Conservation (phyloP, 805 yeast species). For the Yarrowia sp. region DNA sequence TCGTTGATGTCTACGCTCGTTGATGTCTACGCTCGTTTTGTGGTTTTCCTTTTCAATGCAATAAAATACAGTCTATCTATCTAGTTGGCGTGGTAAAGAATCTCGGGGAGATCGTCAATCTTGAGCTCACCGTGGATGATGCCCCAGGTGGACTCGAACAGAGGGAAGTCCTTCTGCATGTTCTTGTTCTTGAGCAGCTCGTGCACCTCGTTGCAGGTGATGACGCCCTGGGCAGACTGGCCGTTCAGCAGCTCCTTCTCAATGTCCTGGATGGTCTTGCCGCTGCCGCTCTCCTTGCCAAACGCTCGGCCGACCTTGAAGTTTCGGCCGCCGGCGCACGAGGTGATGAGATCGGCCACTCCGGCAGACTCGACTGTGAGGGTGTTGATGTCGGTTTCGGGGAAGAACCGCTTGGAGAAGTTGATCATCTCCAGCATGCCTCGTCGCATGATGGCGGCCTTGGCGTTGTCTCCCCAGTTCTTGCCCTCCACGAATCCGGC, state of each 20-base stretch:
- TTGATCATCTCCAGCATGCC: constrained; percentile 89
- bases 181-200: constrained; percentile 69
- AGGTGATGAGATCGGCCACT: constrained; percentile 96
- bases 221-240: constrained; percentile 94
- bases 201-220: constrained; percentile 90
- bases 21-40: background rate
- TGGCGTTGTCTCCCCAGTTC: constrained; percentile 99
- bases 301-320: constrained; percentile 86
- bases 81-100: constrained; percentile 41
- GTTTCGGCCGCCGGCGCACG: constrained; percentile 98
- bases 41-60: constrained; percentile 13
- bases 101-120: constrained; percentile 74
- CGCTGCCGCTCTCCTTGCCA: constrained; percentile 64
- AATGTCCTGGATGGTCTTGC: constrained; percentile 77
- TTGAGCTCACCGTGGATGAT: constrained; percentile 78
- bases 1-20: background rate
- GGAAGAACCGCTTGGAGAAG: constrained; percentile 85
- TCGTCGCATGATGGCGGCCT: constrained; percentile 95
- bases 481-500: constrained; percentile 97
- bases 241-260: constrained; percentile 91
- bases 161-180: constrained; percentile 76
- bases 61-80: constrained; percentile 37
- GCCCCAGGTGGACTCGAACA: constrained; percentile 78
- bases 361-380: constrained; percentile 96
- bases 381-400: constrained; percentile 73